Evolutionary conservation across 2,329 filamentous ascomycete genomes (phyloP).

Genomic region (Aspergillus fumigatiaffinis): DNA sequence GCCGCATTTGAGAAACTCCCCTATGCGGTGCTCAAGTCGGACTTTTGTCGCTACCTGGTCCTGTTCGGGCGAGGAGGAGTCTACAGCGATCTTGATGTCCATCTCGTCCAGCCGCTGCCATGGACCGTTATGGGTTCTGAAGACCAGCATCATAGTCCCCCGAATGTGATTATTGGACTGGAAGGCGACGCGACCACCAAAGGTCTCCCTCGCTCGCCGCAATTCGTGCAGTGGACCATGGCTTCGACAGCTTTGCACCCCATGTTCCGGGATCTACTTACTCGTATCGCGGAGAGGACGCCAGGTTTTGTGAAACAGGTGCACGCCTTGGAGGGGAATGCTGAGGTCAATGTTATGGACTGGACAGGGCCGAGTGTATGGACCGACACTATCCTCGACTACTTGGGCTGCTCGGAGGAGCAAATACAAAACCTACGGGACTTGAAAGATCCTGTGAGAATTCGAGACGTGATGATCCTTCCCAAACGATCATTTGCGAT

Average conservation of each 20-base stretch:
- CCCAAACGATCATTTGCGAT: slow-evolving; percentile 1
- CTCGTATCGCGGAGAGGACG: background rate
- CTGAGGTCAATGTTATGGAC: slow-evolving; percentile 1
- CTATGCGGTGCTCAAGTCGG: background rate
- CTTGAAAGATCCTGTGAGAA: background rate
- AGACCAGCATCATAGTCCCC: background rate
- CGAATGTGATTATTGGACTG: slow-evolving; percentile 1
- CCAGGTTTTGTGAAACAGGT: background rate
- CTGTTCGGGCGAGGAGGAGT: slow-evolving; percentile 1
- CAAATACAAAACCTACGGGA: background rate
- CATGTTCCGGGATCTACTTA: background rate
- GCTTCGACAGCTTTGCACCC: background rate
- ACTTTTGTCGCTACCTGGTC: slow-evolving; percentile 5
- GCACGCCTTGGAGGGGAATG: background rate
- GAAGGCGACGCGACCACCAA: slow-evolving; percentile 2
- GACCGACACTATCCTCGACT: slow-evolving; percentile 4
- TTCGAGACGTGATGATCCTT: background rate
- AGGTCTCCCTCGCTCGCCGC: slow-evolving; percentile 4
- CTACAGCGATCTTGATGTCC: slow-evolving; percentile 4
- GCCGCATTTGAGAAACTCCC: background rate
- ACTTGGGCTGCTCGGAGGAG: background rate
- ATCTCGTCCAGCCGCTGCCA: background rate
- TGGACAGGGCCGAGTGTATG: slow-evolving; percentile 5
- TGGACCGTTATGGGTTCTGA: background rate
- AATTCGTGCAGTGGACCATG: slow-evolving; percentile 7